Percentiles rank a stretch among this genome's conserved stretches.
Conservation (phyloP, 345 rosid genomes). For the Eucalyptus polybractea region DNA sequence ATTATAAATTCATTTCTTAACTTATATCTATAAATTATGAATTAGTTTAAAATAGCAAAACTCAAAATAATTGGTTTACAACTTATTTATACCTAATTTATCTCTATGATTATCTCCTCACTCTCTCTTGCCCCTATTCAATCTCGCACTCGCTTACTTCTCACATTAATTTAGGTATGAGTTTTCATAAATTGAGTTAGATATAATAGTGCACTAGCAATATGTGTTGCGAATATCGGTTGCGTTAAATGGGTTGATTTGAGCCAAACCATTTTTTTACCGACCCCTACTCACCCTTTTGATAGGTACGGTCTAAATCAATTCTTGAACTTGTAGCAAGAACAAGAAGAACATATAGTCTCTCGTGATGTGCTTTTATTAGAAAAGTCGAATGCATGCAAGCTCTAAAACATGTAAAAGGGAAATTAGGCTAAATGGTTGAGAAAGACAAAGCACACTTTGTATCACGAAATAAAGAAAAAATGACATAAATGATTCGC, state of each 20-base stretch:
- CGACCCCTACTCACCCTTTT: too few species aligned
- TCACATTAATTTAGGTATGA: rapidly evolving
- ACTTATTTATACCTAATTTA: too few species aligned
- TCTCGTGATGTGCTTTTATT: background rate
- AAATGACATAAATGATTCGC: rapidly evolving
- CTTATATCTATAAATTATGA: too few species aligned
- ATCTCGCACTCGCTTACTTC: too few species aligned
- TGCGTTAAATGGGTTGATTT: rapidly evolving
- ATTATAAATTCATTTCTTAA: too few species aligned
- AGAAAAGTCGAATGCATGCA: rapidly evolving
- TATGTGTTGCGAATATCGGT: rapidly evolving
- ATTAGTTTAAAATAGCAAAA: too few species aligned
- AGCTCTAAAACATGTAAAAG: rapidly evolving
- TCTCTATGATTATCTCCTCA: too few species aligned
- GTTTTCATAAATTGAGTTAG: too few species aligned
- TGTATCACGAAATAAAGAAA: rapidly evolving
- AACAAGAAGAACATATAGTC: background rate
- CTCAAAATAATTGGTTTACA: too few species aligned
- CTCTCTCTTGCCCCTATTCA: too few species aligned
- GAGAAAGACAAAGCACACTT: background rate
- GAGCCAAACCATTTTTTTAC: rapidly evolving
- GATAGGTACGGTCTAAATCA: background rate
- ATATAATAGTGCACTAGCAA: rapidly evolving
- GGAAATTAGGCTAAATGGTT: rapidly evolving
- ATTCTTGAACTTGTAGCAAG: background rate